phyloP scores from a whole-genome alignment of 2,329 filamentous ascomycete species.

The Colletotrichum horii region DNA sequence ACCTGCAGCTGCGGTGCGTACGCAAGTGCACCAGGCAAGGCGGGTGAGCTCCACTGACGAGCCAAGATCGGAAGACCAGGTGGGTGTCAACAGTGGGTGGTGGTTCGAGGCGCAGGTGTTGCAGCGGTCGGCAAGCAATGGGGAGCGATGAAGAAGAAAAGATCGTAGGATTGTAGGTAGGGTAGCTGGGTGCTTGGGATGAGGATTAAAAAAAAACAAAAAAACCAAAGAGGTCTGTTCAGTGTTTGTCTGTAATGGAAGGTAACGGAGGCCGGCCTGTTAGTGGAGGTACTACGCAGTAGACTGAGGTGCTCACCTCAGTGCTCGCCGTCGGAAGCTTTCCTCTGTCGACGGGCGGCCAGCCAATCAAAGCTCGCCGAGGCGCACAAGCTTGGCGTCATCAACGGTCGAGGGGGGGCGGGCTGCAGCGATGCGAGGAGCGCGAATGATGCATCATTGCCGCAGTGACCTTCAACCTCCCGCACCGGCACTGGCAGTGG shows the following conservation, averaged over 20 bases:
- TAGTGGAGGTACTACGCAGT: background rate
- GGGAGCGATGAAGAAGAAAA: background rate
- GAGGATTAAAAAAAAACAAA: background rate
- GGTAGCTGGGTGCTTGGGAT: background rate
- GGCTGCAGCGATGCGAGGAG: background rate
- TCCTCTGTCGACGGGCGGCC: background rate
- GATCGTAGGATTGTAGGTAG: background rate
- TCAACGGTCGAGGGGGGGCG: constrained; percentile 9
- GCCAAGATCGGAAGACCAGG: constrained; percentile 15
- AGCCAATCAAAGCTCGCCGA: background rate
- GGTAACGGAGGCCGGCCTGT: too few species aligned
- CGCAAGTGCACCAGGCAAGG: constrained; percentile 7
- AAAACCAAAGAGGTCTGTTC: background rate
- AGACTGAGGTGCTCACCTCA: background rate
- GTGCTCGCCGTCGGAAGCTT: background rate
- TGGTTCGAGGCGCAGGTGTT: background rate
- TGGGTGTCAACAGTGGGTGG: background rate
- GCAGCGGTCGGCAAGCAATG: background rate
- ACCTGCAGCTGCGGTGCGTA: constrained; percentile 20
- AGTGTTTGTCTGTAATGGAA: background rate
- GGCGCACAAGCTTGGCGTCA: constrained; percentile 16
- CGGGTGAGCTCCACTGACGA: constrained; percentile 15
- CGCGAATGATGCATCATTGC: constrained; percentile 14
- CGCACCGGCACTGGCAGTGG: constrained; percentile 6
- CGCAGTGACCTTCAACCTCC: constrained; percentile 6